phyloP scores from a whole-genome alignment of 768 basidiomycete species.

The Pilatotrama ljubarskyi region DNA sequence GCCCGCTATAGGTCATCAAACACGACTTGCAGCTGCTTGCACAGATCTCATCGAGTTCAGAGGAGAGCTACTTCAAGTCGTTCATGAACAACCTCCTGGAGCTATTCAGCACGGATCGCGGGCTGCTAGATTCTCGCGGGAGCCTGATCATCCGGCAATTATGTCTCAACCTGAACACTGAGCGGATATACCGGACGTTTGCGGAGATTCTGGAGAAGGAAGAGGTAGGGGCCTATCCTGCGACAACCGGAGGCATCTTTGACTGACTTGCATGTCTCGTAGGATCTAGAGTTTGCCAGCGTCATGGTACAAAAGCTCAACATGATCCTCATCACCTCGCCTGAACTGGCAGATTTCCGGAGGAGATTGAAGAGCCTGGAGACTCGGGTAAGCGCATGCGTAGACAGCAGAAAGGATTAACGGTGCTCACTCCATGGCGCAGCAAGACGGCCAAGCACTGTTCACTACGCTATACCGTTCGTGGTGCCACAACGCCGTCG shows the following conservation, averaged over 20 bases:
- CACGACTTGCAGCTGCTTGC: slow-evolving; percentile 94
- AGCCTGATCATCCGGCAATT: slow-evolving; percentile 95
- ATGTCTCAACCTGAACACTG: slow-evolving; percentile 91
- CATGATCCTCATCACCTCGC: slow-evolving; percentile 94
- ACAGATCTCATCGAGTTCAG: slow-evolving; percentile 94
- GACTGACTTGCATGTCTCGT: too few relatives aligned
- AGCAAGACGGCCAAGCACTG: slow-evolving; percentile 95
- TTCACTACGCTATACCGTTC: slow-evolving; percentile 94
- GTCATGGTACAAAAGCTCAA: slow-evolving; percentile 98
- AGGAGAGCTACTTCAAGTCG: slow-evolving; percentile 91
- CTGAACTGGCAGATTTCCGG: slow-evolving; percentile 93
- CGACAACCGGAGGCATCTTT: too few relatives aligned
- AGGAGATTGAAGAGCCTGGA: slow-evolving; percentile 91
- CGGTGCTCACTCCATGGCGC: background rate
- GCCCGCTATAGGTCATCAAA: slow-evolving; percentile 75
- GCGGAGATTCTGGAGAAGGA: slow-evolving; percentile 98
- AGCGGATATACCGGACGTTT: slow-evolving; percentile 92
- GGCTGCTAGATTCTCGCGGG: slow-evolving; percentile 86
- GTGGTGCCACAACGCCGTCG: slow-evolving; percentile 98
- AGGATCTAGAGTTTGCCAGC: slow-evolving; percentile 98
- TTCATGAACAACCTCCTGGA: slow-evolving; percentile 96
- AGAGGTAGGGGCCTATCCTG: slow-evolving; percentile 58
- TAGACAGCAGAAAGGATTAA: background rate
- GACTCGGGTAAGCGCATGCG: slow-evolving; percentile 65
- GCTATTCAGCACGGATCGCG: slow-evolving; percentile 91